Conservation (phyloP, 148 eudicot genomes). For the Nepenthes mirabilis region DNA sequence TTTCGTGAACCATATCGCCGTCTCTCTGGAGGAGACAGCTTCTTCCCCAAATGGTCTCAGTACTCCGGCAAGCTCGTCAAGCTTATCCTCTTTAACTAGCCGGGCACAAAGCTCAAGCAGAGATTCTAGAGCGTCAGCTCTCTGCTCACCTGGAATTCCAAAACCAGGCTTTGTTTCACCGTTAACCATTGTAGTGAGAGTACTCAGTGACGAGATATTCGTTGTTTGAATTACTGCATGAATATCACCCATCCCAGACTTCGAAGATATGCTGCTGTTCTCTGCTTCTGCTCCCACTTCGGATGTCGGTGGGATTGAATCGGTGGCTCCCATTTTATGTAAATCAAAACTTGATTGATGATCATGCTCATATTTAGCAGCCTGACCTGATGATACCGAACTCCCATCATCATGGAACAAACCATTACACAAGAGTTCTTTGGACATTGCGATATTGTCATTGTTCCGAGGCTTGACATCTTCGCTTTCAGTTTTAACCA, state of each 20-base stretch:
- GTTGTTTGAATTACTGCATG: constrained; percentile 15
- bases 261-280: constrained; percentile 2
- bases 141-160: constrained; percentile 40
- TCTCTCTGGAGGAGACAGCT: constrained; percentile 79
- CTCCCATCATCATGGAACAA: constrained; percentile 15
- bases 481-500: constrained; percentile 3
- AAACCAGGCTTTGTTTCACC: constrained; percentile 23
- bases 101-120: constrained; percentile 91
- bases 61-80: constrained; percentile 73
- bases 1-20: constrained; percentile 94
- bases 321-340: constrained; percentile 10
- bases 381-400: constrained; percentile 9
- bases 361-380: constrained; percentile 10
- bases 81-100: constrained; percentile 64
- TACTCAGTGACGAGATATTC: constrained; percentile 25
- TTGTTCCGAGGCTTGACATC: constrained; percentile 7
- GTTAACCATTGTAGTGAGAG: constrained; percentile 16
- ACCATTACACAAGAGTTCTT: constrained; percentile 6
- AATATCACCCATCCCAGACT: constrained; percentile 12
- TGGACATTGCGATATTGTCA: constrained; percentile 7
- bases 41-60: constrained; percentile 92
- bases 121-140: constrained; percentile 88
- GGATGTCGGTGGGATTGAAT: constrained; percentile 11
- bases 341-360: constrained; percentile 12
- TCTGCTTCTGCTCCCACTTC: constrained; percentile 13